Percentiles rank a stretch among this genome's conserved stretches.
Evolutionary conservation across 2,329 filamentous ascomycete genomes (phyloP).

Genomic region (Paramyrothecium roridum): DNA sequence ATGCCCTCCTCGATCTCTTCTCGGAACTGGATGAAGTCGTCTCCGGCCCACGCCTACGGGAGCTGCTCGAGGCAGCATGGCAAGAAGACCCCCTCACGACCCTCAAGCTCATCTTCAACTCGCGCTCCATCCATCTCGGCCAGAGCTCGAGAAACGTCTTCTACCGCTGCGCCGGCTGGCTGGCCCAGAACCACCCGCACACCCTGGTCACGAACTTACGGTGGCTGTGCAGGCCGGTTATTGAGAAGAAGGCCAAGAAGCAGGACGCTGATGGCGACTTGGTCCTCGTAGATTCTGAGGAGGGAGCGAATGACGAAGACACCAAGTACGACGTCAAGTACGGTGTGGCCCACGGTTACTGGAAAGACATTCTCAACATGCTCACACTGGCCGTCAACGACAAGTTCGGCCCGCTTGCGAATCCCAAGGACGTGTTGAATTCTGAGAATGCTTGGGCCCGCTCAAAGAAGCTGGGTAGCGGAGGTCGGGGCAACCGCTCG

Average conservation of each 20-base stretch:
- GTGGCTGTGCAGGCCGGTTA: slow-evolving; percentile 54
- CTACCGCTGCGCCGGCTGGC: slow-evolving; percentile 54
- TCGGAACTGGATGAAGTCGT: slow-evolving; percentile 43
- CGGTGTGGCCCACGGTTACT: slow-evolving; percentile 57
- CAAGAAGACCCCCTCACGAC: slow-evolving; percentile 41
- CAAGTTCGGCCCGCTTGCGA: slow-evolving; percentile 36
- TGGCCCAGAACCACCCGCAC: slow-evolving; percentile 49
- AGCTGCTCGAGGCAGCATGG: slow-evolving; percentile 48
- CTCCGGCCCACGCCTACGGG: slow-evolving; percentile 29
- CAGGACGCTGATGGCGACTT: slow-evolving; percentile 29
- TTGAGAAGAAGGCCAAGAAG: slow-evolving; percentile 48
- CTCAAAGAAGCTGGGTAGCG: slow-evolving; percentile 1
- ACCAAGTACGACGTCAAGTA: slow-evolving; percentile 38
- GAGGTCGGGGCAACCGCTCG: slow-evolving; percentile 16
- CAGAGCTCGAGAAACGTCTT: slow-evolving; percentile 46
- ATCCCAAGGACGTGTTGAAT: slow-evolving; percentile 39
- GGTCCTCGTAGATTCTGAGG: slow-evolving; percentile 27
- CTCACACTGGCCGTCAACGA: slow-evolving; percentile 47
- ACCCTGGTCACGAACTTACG: slow-evolving; percentile 51
- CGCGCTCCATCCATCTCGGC: slow-evolving; percentile 58
- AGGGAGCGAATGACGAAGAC: slow-evolving; percentile 24
- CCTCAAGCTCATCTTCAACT: slow-evolving; percentile 58
- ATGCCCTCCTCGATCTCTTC: slow-evolving; percentile 51
- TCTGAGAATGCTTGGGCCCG: slow-evolving; percentile 19
- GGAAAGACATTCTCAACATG: slow-evolving; percentile 59